Conservation (phyloP, 805 yeast species). For the Jamesozyma jinghongensis region DNA sequence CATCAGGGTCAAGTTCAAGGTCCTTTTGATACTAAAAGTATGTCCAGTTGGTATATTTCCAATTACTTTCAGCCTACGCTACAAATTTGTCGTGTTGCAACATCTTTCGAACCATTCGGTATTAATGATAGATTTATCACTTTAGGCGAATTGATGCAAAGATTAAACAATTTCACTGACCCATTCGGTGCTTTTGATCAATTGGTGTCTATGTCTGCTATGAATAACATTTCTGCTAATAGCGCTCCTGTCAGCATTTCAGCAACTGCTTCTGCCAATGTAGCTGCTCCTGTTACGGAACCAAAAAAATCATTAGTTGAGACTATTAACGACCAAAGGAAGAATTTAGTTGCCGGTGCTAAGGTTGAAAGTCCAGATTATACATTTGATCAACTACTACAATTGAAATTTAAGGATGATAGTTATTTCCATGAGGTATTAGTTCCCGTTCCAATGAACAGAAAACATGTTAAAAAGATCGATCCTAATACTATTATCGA, state of each 20-base stretch:
- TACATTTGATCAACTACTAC: constrained; percentile 21
- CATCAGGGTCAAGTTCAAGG: constrained; percentile 67
- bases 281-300: not conserved
- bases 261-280: no score
- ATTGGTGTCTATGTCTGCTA: not conserved
- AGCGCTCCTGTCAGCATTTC: not conserved
- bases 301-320: not conserved
- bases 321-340: not conserved
- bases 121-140: constrained; percentile 21
- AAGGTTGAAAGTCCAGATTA: constrained; percentile 15
- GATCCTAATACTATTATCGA: constrained; percentile 4
- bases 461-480: constrained; percentile 8
- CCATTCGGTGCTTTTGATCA: constrained; percentile 23
- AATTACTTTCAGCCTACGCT: constrained; percentile 53
- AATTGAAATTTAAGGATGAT: constrained; percentile 18
- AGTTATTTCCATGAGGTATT: constrained; percentile 23
- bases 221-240: not conserved
- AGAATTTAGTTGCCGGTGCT: constrained; percentile 5
- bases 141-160: constrained; percentile 17
- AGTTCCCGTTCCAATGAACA: constrained; percentile 22
- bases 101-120: constrained; percentile 22
- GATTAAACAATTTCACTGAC: constrained; percentile 19
- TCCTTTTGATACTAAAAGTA: constrained; percentile 65
- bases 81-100: constrained; percentile 42
- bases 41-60: constrained; percentile 71